Conservation (phyloP, 169 alveolate genomes). For the Babesia gibsoni region DNA sequence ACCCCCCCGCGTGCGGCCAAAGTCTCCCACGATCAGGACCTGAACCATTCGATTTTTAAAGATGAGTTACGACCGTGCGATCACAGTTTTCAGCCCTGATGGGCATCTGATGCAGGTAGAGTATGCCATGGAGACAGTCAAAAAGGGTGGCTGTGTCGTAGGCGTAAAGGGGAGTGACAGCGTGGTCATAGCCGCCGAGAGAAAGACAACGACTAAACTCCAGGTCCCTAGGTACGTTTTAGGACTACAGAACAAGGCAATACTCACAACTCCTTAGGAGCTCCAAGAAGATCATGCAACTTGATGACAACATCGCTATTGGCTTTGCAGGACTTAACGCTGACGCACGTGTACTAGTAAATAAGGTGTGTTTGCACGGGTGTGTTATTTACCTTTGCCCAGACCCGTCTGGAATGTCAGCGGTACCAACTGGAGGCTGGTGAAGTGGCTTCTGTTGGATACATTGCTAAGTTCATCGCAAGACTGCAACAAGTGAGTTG, state of each 20-base stretch:
- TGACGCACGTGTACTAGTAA: constrained; percentile 96
- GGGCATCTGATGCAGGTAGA: constrained; percentile 99
- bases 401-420: constrained; percentile 96
- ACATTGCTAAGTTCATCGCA: constrained; percentile 93
- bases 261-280: constrained; percentile 22
- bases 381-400: background rate
- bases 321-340: constrained; percentile 99
- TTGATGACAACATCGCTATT: constrained; percentile 92
- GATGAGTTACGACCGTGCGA: constrained; percentile 97
- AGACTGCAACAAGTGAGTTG: constrained; percentile 85
- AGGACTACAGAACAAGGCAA: background rate
- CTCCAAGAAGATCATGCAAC: constrained; percentile 87
- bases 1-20: constrained; percentile 22
- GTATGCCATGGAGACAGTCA: constrained; percentile 98
- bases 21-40: background rate
- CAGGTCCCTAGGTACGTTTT: constrained; percentile 83
- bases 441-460: constrained; percentile 94
- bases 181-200: constrained; percentile 97
- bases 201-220: constrained; percentile 91
- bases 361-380: constrained; percentile 68
- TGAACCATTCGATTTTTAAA: background rate
- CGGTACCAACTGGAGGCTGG: constrained; percentile 92
- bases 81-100: constrained; percentile 99
- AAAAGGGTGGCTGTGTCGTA: constrained; percentile 94
- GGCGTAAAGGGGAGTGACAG: constrained; percentile 94